Base-by-base conservation (phyloP, 495 filamentous ascomycete genomes). In the Hypoxylon crocopeplum region DNA sequence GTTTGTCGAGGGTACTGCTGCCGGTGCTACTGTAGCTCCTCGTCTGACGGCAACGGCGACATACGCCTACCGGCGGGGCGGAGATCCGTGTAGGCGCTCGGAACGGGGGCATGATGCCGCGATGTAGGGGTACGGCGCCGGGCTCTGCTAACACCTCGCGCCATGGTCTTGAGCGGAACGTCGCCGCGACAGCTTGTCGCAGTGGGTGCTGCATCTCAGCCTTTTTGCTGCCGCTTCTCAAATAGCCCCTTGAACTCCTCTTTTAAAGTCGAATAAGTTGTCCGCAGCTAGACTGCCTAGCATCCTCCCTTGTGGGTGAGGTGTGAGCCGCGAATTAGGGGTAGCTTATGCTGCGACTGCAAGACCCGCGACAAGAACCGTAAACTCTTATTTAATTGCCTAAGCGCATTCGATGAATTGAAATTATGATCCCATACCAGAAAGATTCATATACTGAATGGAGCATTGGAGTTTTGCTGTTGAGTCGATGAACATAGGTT, bases 151-250 rank as follows among this genome's bases (percentile, higher is more conserved):
- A 17, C 15, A 53, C 11, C 8, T 20, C 41, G 5, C 25, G 48
- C 30, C 60, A 25, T 44, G 36, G 13, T 25, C 17, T 36, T 3
- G 48, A 15, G n/a, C 48, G 48, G 12, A 27, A 20, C 6, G 48
- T 15, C 19, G 22, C 37, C 7, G 44, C 11, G n/a, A 25, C 38
- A 17, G 24, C 19, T 33, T 29, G 48, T 32, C 53, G 41, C 2
- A 44, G 19, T 16, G 45, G 20, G 7, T 34, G 22, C 8, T 53
- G 48, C 60, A 64, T 64, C 12, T 48, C 30, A 5, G 7, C 5
- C 17, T 13, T 1, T 7, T 7, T 25, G 20, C 39, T 16, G 20
- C 11, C 21, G 3, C 24, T 27, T 27, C 8, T 27, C 24, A 4
- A 27, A 27, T 27, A 3, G 24, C 8, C 8, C 8, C 24, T n/a